Conservation (phyloP, 2,329 filamentous ascomycete species). For the Juglanconis sp. region DNA sequence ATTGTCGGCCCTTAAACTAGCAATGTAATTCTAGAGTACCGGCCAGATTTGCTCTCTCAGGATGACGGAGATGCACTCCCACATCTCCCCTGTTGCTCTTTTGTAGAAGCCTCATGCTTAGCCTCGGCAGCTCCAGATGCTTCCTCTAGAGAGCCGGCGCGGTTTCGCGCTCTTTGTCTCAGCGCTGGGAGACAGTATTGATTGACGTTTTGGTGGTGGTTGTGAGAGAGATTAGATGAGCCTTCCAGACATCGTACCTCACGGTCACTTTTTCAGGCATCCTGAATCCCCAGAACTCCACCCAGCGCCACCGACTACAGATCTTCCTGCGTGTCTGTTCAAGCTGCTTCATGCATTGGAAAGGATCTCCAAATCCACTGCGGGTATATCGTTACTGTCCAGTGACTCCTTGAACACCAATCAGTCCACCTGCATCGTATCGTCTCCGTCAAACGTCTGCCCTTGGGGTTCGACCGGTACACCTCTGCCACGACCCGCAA, state of each 20-base stretch:
- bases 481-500: constrained; percentile 84
- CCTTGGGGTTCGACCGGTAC: constrained; percentile 61
- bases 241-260: too few relatives aligned
- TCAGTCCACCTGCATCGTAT: constrained; percentile 79
- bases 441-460: constrained; percentile 68
- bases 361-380: neutral
- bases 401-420: constrained; percentile 15
- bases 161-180: too few relatives aligned
- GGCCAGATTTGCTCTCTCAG: neutral
- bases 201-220: too few relatives aligned
- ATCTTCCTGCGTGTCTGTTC: neutral
- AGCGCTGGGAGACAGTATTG: too few relatives aligned
- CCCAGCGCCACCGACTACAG: neutral
- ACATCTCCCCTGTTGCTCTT: too few relatives aligned
- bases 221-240: too few relatives aligned
- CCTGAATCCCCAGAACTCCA: neutral
- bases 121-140: too few relatives aligned
- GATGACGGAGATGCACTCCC: too few relatives aligned
- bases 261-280: neutral
- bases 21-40: neutral
- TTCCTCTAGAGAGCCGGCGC: too few relatives aligned
- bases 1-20: too few relatives aligned
- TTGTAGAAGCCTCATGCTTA: too few relatives aligned
- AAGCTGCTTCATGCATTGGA: neutral
- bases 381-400: constrained; percentile 9